Evolutionary conservation across 352 stramenopile genomes (phyloP), one percentile per base, ranked within the genome.

Genomic region (Phytophthora pinifolia): DNA sequence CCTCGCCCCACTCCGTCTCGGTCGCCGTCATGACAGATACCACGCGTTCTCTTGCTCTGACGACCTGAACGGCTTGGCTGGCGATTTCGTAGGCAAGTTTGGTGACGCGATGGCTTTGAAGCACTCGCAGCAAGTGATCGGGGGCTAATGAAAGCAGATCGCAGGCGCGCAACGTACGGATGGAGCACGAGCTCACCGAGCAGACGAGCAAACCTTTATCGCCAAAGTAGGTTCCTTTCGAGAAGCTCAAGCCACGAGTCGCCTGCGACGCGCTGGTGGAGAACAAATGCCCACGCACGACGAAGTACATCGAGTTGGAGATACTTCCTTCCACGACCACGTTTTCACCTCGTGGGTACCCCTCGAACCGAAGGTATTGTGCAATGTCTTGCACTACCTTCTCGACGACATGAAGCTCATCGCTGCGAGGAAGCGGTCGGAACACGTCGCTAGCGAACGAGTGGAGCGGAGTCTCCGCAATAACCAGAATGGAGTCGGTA

Each of bases 231-330:
- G 82, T 67, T 10, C 73, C 76, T 25, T 86, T 84, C 17, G 35
- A 22, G 38, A 73, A 86, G 20, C 56, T 72, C 0, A 54, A 31
- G 14, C 66, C 55, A 9, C 43, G 42, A 39, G 44, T 58, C 3
- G 63, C 33, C 3, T 82, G 55, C 1, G 72, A 52, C 3, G 55
- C 59, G 34, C 64, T 83, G 0, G 52, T 62, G 0, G 67, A 68
- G 35, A 69, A 66, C 6, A 89, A 39, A 30, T 73, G 53, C 0
- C 79, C 79, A 38, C 64, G 63, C 0, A 84, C 73, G n/a, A 90
- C 75, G 35, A 90, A 86, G 37, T 83, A 87, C 79, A 90, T 88
- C 25, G 66, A 58, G 32, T 79, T 84, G 25, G 75, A 67, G 27
- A 90, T 82, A 34, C 62, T 84, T 2, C 75, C 79, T 71, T 90